Evolutionary conservation across 179 eudicot species (phyloP).

Genomic region (Gypsophila paniculata): DNA sequence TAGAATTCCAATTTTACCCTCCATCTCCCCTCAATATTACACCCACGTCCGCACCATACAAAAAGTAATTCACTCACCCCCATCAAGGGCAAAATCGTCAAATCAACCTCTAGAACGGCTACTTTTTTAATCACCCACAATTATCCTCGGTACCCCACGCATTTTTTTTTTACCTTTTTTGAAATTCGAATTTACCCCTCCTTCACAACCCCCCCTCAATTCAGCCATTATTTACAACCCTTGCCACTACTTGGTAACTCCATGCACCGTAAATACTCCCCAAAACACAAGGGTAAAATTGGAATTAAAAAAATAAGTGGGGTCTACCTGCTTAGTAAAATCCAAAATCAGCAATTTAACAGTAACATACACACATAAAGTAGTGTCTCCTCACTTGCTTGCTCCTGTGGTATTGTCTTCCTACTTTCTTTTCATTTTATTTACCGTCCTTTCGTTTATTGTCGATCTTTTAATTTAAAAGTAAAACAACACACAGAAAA

Average conservation of each 20-base stretch:
- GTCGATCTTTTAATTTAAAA: too few species aligned
- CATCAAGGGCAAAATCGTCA: conserved; percentile 18
- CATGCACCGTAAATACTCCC: background rate
- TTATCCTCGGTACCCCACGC: background rate
- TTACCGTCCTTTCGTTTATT: too few species aligned
- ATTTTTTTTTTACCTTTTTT: conserved; percentile 14
- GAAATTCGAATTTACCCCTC: conserved; percentile 10
- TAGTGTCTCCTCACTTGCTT: too few species aligned
- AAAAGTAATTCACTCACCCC: background rate
- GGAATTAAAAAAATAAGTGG: background rate
- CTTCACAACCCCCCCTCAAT: conserved; percentile 1
- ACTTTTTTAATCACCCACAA: background rate
- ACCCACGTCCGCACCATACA: background rate
- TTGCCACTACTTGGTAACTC: background rate
- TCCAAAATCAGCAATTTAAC: background rate
- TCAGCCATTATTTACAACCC: background rate
- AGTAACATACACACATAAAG: too few species aligned
- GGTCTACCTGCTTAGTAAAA: conserved; percentile 10
- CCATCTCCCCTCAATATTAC: background rate
- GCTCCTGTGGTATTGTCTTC: too few species aligned
- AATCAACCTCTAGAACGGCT: conserved; percentile 14
- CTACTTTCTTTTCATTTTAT: too few species aligned
- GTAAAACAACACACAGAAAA: too few species aligned
- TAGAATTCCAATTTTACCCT: background rate
- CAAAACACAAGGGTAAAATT: background rate